Evolutionary conservation across 2,329 filamentous ascomycete species (phyloP).

Genomic region (Zymoseptoria passerinii): DNA sequence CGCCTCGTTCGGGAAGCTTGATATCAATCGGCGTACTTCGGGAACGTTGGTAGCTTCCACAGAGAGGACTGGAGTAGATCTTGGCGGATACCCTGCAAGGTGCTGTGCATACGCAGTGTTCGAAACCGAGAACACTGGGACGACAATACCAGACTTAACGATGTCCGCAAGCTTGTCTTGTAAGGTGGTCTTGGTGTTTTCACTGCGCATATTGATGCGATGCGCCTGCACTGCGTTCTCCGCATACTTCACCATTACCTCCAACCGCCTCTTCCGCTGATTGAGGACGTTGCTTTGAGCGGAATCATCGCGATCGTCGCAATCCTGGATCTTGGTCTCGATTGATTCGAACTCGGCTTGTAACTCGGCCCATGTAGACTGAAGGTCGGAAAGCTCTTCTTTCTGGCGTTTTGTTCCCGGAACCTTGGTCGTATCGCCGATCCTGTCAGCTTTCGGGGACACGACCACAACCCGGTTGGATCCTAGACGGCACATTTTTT

Average conservation of each 20-base stretch:
- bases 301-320: too few species aligned
- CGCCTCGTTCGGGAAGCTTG: constrained; percentile 6
- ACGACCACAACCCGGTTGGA: neutral
- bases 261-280: too few species aligned
- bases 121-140: constrained; percentile 7
- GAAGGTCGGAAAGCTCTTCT: too few species aligned
- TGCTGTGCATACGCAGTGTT: constrained; percentile 14
- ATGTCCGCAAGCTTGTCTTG: constrained; percentile 2
- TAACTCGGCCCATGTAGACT: too few species aligned
- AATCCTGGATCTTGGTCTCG: too few species aligned
- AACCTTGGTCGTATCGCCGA: neutral
- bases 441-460: neutral
- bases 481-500: neutral
- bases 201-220: constrained; percentile 1
- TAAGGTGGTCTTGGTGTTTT: neutral
- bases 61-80: constrained; percentile 6
- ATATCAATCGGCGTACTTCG: constrained; percentile 2
- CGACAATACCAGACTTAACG: neutral
- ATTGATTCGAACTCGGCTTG: too few species aligned
- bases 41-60: constrained; percentile 13
- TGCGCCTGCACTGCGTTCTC: constrained; percentile 1
- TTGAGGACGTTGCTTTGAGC: too few species aligned
- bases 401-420: neutral
- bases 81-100: constrained; percentile 4
- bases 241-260: neutral